Conservation (phyloP, 805 yeast species). For the Yarrowia alimentaria region DNA sequence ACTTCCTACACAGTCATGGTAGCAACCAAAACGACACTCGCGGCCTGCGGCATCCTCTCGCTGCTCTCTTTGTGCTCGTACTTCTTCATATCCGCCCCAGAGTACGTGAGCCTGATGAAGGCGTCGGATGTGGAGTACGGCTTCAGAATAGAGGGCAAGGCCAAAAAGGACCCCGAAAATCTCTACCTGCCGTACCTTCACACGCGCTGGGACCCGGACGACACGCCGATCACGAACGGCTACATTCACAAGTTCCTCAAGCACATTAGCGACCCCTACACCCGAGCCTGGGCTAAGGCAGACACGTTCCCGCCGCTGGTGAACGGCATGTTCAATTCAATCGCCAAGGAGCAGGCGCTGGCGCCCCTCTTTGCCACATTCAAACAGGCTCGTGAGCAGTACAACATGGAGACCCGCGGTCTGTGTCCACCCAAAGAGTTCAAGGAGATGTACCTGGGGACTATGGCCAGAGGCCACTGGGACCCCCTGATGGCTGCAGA, state of each 20-base stretch:
- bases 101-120: background rate
- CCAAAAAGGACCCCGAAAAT: background rate
- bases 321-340: conserved; percentile 1
- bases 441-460: background rate
- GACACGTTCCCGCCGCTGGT: background rate
- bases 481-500: background rate
- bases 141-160: background rate
- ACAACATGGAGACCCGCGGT: background rate
- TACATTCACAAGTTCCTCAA: background rate
- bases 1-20: too few relatives aligned
- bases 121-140: conserved; percentile 6
- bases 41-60: conserved; percentile 6
- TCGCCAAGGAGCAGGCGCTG: background rate
- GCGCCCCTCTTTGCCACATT: background rate
- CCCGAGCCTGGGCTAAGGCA: background rate
- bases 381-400: background rate
- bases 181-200: conserved; percentile 4
- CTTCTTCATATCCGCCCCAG: conserved; percentile 6
- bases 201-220: conserved; percentile 10
- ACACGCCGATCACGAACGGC: conserved; percentile 1
- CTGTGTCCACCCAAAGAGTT: conserved; percentile 9
- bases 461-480: conserved; percentile 2
- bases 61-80: background rate
- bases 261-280: conserved; percentile 4
- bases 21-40: too few relatives aligned